Base-by-base conservation (phyloP, 2,329 filamentous ascomycete genomes). In the Blastomyces percursus region DNA sequence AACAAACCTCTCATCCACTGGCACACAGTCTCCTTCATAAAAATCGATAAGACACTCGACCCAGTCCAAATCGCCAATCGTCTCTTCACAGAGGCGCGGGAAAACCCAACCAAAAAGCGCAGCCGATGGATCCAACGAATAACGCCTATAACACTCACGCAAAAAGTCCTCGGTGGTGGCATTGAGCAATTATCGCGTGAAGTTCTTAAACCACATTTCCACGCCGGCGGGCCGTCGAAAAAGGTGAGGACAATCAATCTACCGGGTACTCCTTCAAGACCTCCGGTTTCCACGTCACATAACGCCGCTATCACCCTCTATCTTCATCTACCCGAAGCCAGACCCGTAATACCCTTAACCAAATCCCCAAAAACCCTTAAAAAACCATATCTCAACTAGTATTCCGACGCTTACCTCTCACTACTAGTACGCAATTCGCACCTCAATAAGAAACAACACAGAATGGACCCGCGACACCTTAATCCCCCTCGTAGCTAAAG, bases 101-200 rank as follows among this genome's bases (percentile, higher is more conserved):
- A 76, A 63, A 77, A 80, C 62, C 75, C 79, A 24, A 73, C 78
- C 51, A 78, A 74, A 62, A 84, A 82, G 69, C 79, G 79, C 64
- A 81, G 82, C 65, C 79, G 84, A 63, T 86, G 79, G 69, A 79
- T 85, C 57, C 83, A 84, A 71, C 78, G 85, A 66, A 75, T 87
- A 63, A 85, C 82, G 27, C 85, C 85, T 21, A 80, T 86, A 65
- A 81, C 78, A 30, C 74, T 80, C 32, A 80, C 84, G 62, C 81
- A 80, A 35, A 85, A 84, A 71, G 82, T 83, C 42, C 79, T 82
- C 38, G 78, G 79, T 63, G 81, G 81, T 62, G 83, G 84, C 27
- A 72, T 87, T 38, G 81, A 82, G 63, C 78, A 79, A 60, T 79
- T 86, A 61, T 82, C 83, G 46, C 75, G 76, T 62, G 74, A 82